Evolutionary conservation across 1,284 basidiomycete genomes (phyloP), one percentile per base, ranked within the genome.

Genomic region (Jaminaea rosea): DNA sequence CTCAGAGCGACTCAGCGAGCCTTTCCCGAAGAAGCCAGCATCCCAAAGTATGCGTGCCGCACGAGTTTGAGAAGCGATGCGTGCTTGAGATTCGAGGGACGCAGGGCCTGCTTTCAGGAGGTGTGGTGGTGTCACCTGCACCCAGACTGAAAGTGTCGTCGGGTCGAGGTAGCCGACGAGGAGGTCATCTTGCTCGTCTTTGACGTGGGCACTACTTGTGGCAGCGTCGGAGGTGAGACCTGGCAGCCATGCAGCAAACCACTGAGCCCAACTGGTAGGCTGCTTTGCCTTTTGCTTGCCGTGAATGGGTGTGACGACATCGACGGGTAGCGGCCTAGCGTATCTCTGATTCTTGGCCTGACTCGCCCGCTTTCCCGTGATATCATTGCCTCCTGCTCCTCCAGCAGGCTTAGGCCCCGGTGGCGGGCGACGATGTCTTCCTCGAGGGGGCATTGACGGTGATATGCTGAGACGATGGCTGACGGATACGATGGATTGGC

Each of bases 1-100:
- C 74, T 98, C 94, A 74, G 88, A 93, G 49, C 94, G 77, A 31
- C 87, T 91, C 45, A 98, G 77, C 66, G 86, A 86, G 1, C 94
- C 94, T 75, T 98, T 98, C 19, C 94, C 93, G 73, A 97, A 98
- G 78, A 97, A 97, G 0, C 94, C 93, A 53, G 86, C 78, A 41
- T 82, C 79, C 87, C 94, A 99, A 24, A 98, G 79, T 1, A 84
- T 21, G 10, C 52, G 15, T 37, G 44, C 37, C n/a, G 50, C 37
- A 2, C 3, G 9, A 15, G n/a, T 52, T 28, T 46, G 45, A 2
- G 31, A 10, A 37, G 8, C 21, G 26, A 26, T 19, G 8, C 27
- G 21, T 23, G 15, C 21, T 17, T 53, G 21, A 7, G 10, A n/a
- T 19, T 31, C 39, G 24, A n/a, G 17, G 4, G 5, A 46, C 5